Conservation (phyloP, 352 stramenopile species). For the Globisporangium solare region DNA sequence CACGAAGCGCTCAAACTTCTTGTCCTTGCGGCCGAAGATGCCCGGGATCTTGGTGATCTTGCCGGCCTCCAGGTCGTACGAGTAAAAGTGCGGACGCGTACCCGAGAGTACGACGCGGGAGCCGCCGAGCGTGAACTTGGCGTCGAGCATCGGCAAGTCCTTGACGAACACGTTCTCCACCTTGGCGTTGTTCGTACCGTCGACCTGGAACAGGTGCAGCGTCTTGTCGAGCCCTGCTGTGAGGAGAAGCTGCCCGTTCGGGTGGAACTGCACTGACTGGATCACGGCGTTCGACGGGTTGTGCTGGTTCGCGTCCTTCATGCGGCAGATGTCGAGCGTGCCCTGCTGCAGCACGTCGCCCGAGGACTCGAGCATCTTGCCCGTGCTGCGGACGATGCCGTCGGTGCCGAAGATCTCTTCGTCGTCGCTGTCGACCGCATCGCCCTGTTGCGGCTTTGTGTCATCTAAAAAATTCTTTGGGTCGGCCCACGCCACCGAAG, state of each 20-base stretch:
- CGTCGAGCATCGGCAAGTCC: constrained; percentile 86
- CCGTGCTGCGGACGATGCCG: constrained; percentile 44
- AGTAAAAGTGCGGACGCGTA: constrained; percentile 95
- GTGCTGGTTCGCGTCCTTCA: constrained; percentile 92
- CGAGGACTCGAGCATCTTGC: constrained; percentile 47
- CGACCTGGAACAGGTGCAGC: constrained; percentile 91
- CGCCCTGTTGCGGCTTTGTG: constrained; percentile 19
- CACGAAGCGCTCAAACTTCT: constrained; percentile 89
- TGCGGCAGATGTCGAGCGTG: constrained; percentile 59
- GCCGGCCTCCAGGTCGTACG: constrained; percentile 93
- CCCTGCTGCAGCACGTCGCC: constrained; percentile 55
- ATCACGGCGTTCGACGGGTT: constrained; percentile 80
- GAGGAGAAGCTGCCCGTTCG: constrained; percentile 82
- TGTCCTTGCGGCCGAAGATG: constrained; percentile 88
- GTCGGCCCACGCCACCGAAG: constrained; percentile 64
- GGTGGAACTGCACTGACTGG: constrained; percentile 87
- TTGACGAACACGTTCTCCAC: constrained; percentile 89
- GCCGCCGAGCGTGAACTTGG: constrained; percentile 78
- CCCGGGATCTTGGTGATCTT: constrained; percentile 89
- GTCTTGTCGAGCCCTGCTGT: constrained; percentile 91
- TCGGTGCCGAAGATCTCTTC: constrained; percentile 40
- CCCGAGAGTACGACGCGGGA: constrained; percentile 89
- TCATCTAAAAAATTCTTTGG: constrained; percentile 59
- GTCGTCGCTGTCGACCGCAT: constrained; percentile 57
- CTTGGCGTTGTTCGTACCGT: constrained; percentile 85